Evolutionary conservation across 345 rosid genomes (phyloP), one percentile per base, ranked within the genome.

Genomic region (Draba incana): DNA sequence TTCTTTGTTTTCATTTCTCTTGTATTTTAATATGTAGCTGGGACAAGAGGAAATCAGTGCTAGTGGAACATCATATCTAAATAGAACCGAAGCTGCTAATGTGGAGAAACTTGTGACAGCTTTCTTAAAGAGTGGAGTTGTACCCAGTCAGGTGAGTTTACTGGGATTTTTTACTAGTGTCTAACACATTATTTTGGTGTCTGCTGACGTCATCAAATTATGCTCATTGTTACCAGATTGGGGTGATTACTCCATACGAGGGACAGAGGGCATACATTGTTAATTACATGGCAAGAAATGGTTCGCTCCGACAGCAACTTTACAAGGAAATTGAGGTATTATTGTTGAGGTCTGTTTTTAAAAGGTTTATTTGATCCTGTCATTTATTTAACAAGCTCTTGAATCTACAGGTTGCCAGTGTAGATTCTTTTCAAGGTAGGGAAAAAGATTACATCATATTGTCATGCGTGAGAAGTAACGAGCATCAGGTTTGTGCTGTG

Each of bases 41-140:
- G 99, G 99, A 62, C 98, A 92, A 95, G 99, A 95, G 69, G 99
- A 95, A 84, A 95, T 95, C 73, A 95, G 99, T 77, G 97, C 99
- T 42, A 92, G 98, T 62, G 98, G 99, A 65, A 92, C 99, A 64
- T 95, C 99, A 24, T 95, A 95, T 71, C 80, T 95, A 20, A 95
- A 95, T 80, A 90, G 99, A 70, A 95, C 99, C 0, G 99, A 95
- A 84, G 99, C 97, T 71, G 97, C 99, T 49, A 95, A 95, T 79
- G 99, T 95, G 77, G 99, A 95, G 80, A 95, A 95, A 84, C 88
- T 95, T 69, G 99, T 95, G 56, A 91, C 99, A 27, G 86, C 98
- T 66, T 95, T 95, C 81, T 84, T 95, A 81, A 89, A 87, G 80
- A 95, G 99, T 62, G 99, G 99, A 68, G 98, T 95, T 35, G 88